These are phyloP conservation scores for Pyrenopolyporus hunteri DNA, from an alignment of 495 filamentous ascomycete species.

Conservation along the genomic window DNA sequence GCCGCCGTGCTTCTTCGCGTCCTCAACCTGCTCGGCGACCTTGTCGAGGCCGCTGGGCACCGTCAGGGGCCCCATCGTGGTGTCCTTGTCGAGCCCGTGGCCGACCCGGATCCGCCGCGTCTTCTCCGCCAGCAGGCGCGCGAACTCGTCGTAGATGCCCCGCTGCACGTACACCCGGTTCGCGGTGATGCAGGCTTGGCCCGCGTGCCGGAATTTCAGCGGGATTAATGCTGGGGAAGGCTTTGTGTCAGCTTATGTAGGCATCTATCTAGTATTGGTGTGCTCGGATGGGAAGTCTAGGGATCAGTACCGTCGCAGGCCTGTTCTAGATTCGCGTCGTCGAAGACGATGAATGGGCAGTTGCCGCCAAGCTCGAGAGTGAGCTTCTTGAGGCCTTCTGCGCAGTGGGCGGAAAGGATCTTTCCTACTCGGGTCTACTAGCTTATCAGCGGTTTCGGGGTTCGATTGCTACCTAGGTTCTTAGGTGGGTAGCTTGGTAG, in stretches of 20 bases:
- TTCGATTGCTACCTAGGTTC: too few species aligned
- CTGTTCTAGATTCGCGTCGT: conserved; percentile 71
- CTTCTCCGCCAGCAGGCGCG: conserved; percentile 59
- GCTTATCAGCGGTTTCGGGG: background rate
- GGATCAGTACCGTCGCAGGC: conserved; percentile 55
- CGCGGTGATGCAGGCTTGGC: conserved; percentile 77
- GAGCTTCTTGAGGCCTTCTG: conserved; percentile 71
- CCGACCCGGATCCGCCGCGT: conserved; percentile 66
- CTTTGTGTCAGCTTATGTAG: background rate
- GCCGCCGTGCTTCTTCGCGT: conserved; percentile 66
- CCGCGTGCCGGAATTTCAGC: conserved; percentile 70
- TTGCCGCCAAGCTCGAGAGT: conserved; percentile 78
- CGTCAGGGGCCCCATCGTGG: conserved; percentile 73
- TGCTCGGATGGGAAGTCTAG: background rate
- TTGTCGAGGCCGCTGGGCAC: conserved; percentile 69
- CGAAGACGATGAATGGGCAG: conserved; percentile 76
- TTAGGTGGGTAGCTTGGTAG: too few species aligned
- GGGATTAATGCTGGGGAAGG: conserved; percentile 52
- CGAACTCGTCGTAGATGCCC: conserved; percentile 60
- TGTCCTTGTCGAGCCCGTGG: conserved; percentile 62
- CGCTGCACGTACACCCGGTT: conserved; percentile 74
- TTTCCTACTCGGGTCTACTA: conserved; percentile 43
- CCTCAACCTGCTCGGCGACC: conserved; percentile 64
- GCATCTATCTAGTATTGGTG: background rate
- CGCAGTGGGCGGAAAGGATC: conserved; percentile 45